Evolutionary conservation across 805 yeast species (phyloP).

Genomic region (Saturnispora serradocipensis): DNA sequence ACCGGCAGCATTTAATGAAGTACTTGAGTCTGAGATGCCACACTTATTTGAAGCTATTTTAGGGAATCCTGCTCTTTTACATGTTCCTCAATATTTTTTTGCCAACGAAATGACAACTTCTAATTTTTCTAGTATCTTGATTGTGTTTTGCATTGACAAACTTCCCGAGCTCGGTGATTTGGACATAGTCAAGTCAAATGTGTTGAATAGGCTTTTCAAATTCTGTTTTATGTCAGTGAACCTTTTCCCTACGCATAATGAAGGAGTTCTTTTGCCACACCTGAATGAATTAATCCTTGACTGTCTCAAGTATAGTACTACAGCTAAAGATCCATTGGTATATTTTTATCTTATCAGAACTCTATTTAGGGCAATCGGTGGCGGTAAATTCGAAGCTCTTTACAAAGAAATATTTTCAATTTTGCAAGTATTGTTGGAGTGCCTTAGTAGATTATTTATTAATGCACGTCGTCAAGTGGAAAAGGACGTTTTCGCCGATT

Average conservation of each 20-base stretch:
- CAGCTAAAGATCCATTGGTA: slow-evolving; percentile 83
- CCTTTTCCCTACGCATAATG: slow-evolving; percentile 80
- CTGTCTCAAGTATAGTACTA: slow-evolving; percentile 69
- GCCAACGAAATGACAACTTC: slow-evolving; percentile 94
- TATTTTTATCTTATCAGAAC: slow-evolving; percentile 85
- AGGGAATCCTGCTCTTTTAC: slow-evolving; percentile 75
- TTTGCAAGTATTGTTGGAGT: slow-evolving; percentile 75
- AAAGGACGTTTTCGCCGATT: slow-evolving; percentile 87
- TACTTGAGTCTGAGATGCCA: slow-evolving; percentile 71
- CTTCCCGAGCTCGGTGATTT: slow-evolving; percentile 73
- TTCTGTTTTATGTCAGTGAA: slow-evolving; percentile 94
- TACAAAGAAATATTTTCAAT: slow-evolving; percentile 92
- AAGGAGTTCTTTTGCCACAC: slow-evolving; percentile 80
- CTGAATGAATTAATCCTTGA: slow-evolving; percentile 73
- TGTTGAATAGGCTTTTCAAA: slow-evolving; percentile 79
- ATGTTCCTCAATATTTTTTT: slow-evolving; percentile 86
- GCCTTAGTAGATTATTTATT: slow-evolving; percentile 71
- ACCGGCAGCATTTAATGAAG: slow-evolving; percentile 91
- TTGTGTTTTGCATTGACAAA: slow-evolving; percentile 65
- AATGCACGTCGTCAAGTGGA: slow-evolving; percentile 85
- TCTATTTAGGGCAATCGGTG: slow-evolving; percentile 88
- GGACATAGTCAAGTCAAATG: slow-evolving; percentile 67
- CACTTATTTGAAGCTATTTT: slow-evolving; percentile 71
- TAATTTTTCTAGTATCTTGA: slow-evolving; percentile 76
- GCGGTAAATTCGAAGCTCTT: slow-evolving; percentile 88